Evolutionary conservation across 1,284 basidiomycete species (phyloP).

Genomic region (Rhodofomes roseus): DNA sequence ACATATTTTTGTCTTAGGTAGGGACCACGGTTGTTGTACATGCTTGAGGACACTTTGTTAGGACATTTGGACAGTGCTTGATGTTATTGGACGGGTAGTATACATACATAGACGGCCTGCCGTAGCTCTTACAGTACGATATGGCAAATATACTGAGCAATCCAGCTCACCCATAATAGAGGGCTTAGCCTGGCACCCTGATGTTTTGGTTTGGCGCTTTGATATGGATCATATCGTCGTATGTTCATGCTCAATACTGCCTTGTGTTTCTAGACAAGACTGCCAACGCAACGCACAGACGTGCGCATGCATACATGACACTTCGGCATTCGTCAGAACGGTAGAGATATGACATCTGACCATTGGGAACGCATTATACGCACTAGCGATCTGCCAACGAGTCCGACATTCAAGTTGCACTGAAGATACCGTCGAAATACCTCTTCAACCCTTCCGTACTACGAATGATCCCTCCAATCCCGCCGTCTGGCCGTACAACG

Average conservation of each 20-base stretch:
- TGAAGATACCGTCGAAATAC: slow-evolving; percentile 2
- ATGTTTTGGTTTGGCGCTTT: no score
- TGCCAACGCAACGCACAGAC: no score
- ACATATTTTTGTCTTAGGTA: neutral
- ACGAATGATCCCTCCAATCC: slow-evolving; percentile 16
- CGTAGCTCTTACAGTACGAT: neutral
- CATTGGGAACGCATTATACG: no score
- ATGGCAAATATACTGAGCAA: neutral
- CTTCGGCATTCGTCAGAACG: no score
- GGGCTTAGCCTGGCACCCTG: no score
- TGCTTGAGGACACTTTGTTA: neutral
- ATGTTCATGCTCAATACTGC: no score
- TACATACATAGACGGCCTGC: neutral
- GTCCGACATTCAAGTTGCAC: no score
- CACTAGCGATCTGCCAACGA: no score
- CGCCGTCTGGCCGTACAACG: slow-evolving; percentile 22
- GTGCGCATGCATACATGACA: no score
- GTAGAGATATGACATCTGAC: no score
- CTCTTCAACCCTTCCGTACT: slow-evolving; percentile 8
- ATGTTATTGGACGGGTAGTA: neutral
- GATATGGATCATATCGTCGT: no score
- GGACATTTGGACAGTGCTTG: slow-evolving; percentile 1
- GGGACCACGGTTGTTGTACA: slow-evolving; percentile 5
- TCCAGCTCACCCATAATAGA: neutral
- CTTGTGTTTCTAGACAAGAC: no score